Conservation (phyloP, 352 stramenopile genomes). For the Globisporangium perplexum region DNA sequence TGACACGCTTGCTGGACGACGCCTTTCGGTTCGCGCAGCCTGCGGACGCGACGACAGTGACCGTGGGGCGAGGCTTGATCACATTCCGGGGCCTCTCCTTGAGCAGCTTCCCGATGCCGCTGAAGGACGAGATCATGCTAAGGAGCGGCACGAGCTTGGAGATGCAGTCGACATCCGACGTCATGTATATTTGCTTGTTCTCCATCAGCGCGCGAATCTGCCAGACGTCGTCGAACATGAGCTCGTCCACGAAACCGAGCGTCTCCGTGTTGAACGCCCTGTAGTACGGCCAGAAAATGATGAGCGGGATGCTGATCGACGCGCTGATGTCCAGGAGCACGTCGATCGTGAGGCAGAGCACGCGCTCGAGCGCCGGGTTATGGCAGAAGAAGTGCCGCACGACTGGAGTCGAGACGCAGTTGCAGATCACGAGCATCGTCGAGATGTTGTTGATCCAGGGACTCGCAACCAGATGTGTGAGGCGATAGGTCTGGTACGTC, state of each 20-base stretch:
- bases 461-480: slow-evolving; percentile 8
- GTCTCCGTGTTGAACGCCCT: slow-evolving; percentile 6
- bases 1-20: neutral
- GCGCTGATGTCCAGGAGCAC: slow-evolving; percentile 16
- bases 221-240: slow-evolving; percentile 13
- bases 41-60: neutral
- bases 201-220: slow-evolving; percentile 12
- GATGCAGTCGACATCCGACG: slow-evolving; percentile 5
- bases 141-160: slow-evolving; percentile 10
- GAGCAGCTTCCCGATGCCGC: slow-evolving; percentile 10
- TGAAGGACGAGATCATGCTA: slow-evolving; percentile 12
- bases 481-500: slow-evolving; percentile 7
- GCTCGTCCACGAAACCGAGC: slow-evolving; percentile 4
- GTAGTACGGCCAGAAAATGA: slow-evolving; percentile 13
- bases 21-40: neutral
- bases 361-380: slow-evolving; percentile 12
- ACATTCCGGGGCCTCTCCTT: neutral
- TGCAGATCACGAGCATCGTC: slow-evolving; percentile 8
- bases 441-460: slow-evolving; percentile 11
- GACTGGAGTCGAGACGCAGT: slow-evolving; percentile 7
- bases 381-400: slow-evolving; percentile 6
- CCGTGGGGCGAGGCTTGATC: neutral
- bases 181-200: slow-evolving; percentile 10
- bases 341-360: slow-evolving; percentile 18
- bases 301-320: slow-evolving; percentile 14